Base-by-base conservation (phyloP, 1,284 basidiomycete genomes). In the Cutaneotrichosporon cavernicola region DNA sequence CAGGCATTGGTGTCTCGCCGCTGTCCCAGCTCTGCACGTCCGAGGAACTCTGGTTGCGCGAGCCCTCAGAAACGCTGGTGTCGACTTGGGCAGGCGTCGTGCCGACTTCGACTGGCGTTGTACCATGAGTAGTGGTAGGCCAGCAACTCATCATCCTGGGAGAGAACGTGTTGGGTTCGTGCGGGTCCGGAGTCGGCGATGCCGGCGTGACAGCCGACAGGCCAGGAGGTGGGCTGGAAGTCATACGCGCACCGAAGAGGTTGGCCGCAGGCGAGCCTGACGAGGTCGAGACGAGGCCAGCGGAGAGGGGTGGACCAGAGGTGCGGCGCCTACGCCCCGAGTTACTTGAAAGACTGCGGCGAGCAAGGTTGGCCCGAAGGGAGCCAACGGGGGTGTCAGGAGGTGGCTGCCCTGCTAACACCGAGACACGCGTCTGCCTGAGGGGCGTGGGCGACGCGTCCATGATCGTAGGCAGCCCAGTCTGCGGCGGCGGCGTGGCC, bases 361-460 rank as follows among this genome's bases (percentile, higher is more conserved):
- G 18, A 18, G 30, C 51, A 18, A 13, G 16, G 13, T 31, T 31
- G 3, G 30, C 51, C 14, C 18, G 31, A 13, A n/a, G 31, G 11
- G 30, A 13, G 5, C 51, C 51, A 6, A 56, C 21, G 5, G 55
- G 55, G 2, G 55, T 56, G 16, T 40, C 38, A 5, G 55, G 55
- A 30, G 55, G n/a, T 18, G 55, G 55, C 13, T 38, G 31, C 10
- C 40, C 60, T 0, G 66, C 64, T 2, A 68, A 62, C 6, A 65
- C 66, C 11, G 62, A 50, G 5, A 68, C 66, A 3, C 60, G 47
- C 11, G 47, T 59, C 43, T 63, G 64, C 6, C 66, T 47, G 9
- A 63, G 40, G 2, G 66, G 66, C 21, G 66, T 68, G 5, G 66
- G 66, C 21, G 66, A 68, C 57, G 63, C 66, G 53, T 68, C 66